phyloP scores from a whole-genome alignment of 108 stramenopile species.

The Asterionellopsis glacialis region DNA sequence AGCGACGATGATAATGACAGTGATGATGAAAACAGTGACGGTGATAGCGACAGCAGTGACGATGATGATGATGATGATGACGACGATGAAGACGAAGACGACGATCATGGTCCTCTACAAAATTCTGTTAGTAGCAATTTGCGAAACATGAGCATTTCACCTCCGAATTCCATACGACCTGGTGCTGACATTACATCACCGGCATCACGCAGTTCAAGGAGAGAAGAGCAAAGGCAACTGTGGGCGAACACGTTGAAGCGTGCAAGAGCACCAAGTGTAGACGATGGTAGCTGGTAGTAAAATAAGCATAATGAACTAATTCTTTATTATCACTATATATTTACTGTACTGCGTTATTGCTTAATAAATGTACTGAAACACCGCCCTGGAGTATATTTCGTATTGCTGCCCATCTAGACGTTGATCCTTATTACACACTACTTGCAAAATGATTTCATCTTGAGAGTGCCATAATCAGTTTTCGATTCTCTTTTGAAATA shows the following conservation, averaged over 20 bases:
- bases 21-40: slow-evolving; percentile 16
- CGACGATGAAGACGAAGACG: slow-evolving; percentile 23
- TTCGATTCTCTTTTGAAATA: neutral
- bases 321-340: neutral
- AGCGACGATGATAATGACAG: slow-evolving; percentile 11
- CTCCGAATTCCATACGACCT: neutral
- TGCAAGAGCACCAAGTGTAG: slow-evolving; percentile 39
- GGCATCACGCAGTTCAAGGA: neutral
- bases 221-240: slow-evolving; percentile 4
- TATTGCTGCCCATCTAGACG: too few relatives aligned
- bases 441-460: neutral
- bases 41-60: slow-evolving; percentile 18
- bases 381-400: too few relatives aligned
- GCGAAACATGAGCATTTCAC: neutral
- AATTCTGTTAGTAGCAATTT: neutral
- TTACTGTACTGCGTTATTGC: neutral
- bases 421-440: too few relatives aligned
- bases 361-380: too few relatives aligned
- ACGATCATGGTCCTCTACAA: neutral
- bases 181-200: neutral
- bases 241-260: slow-evolving; percentile 44
- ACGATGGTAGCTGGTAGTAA: slow-evolving; percentile 54
- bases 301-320: neutral
- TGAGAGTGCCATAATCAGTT: neutral
- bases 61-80: slow-evolving; percentile 14